These are phyloP conservation scores for Allium sativum DNA, from an alignment of 106 monocot genomes.

Conservation along the genomic window DNA sequence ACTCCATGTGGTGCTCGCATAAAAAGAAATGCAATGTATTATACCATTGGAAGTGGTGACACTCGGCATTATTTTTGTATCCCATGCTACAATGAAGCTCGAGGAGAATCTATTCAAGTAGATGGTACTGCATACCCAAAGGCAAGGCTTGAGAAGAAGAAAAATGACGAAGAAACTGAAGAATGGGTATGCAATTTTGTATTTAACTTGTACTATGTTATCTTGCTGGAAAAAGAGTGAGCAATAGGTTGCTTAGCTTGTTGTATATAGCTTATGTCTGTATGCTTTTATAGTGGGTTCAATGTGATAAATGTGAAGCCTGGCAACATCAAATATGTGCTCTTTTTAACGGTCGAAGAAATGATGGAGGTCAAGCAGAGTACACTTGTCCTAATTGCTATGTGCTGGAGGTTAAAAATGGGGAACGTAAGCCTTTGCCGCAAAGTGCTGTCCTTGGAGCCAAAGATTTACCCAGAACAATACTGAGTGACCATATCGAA, in stretches of 20 bases:
- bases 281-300: conserved; percentile 70
- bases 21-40: conserved; percentile 88
- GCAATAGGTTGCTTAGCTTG: no score
- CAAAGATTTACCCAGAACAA: conserved; percentile 87
- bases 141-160: conserved; percentile 82
- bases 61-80: conserved; percentile 76
- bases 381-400: conserved; percentile 98
- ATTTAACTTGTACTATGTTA: not conserved
- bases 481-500: conserved; percentile 91
- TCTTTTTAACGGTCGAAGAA: conserved; percentile 90
- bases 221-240: no score
- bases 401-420: conserved; percentile 71
- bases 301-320: conserved; percentile 99
- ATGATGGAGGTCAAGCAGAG: conserved; percentile 96
- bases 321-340: conserved; percentile 99
- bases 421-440: conserved; percentile 79
- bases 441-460: conserved; percentile 98
- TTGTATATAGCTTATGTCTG: not conserved
- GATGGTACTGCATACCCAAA: conserved; percentile 54
- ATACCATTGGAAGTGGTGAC: conserved; percentile 72
- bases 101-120: conserved; percentile 75
- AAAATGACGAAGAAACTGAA: conserved; percentile 91
- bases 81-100: conserved; percentile 83
- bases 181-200: conserved; percentile 54
- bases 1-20: conserved; percentile 95